Evolutionary conservation across 1,139 yeast genomes (phyloP).

Genomic region (Debaryomycetaceae sp.): DNA sequence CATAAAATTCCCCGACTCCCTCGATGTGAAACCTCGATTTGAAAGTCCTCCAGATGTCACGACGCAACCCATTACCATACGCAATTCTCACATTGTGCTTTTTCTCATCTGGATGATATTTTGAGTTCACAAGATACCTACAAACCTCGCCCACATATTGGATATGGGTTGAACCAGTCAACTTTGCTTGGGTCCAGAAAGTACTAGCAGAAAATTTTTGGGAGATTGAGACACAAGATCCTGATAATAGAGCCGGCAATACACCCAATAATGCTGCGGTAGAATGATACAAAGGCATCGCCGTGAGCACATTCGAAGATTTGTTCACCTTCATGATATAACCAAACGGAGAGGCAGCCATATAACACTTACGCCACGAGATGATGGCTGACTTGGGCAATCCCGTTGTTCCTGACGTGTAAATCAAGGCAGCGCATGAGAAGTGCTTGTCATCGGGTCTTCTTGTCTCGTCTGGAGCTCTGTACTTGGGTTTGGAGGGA

Average conservation of each 20-base stretch:
- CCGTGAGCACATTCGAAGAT: constrained; percentile 67
- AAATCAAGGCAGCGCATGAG: constrained; percentile 70
- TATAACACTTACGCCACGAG: constrained; percentile 80
- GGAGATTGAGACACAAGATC: constrained; percentile 75
- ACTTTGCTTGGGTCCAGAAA: constrained; percentile 86
- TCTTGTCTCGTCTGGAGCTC: constrained; percentile 56
- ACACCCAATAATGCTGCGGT: constrained; percentile 89
- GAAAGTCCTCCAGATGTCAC: constrained; percentile 86
- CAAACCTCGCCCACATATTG: constrained; percentile 97
- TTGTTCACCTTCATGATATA: constrained; percentile 59
- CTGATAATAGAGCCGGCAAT: constrained; percentile 60
- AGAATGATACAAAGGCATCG: constrained; percentile 95
- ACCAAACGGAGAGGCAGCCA: constrained; percentile 72
- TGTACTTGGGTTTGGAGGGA: constrained; percentile 45
- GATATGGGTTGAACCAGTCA: constrained; percentile 70
- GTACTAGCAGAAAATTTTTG: constrained; percentile 80
- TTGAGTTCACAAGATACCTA: constrained; percentile 73
- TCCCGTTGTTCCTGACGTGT: constrained; percentile 95
- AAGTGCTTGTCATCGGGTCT: constrained; percentile 54
- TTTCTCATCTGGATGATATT: constrained; percentile 62
- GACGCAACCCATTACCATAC: constrained; percentile 88
- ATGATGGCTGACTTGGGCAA: constrained; percentile 92
- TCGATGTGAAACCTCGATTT: constrained; percentile 72
- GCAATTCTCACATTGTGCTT: constrained; percentile 68
- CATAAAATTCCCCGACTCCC: constrained; percentile 87